Evolutionary conservation across 495 filamentous ascomycete species (phyloP).

Genomic region (Neurospora sublineolata): DNA sequence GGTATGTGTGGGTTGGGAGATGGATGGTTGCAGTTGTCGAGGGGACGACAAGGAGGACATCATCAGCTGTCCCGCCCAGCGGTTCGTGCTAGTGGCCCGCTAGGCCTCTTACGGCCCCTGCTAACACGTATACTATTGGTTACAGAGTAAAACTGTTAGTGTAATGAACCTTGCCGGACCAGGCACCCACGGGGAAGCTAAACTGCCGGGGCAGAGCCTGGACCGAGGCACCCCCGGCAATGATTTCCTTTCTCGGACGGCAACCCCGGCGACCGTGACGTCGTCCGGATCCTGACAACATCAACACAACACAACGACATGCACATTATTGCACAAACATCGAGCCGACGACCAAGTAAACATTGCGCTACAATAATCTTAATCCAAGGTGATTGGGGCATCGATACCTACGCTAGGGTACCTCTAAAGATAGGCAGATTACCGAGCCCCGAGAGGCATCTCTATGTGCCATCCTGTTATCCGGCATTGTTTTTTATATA

Average conservation of each 20-base stretch:
- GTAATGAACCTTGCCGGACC: not conserved
- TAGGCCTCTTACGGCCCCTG: not conserved
- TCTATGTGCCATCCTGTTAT: not conserved
- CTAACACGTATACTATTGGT: too few species aligned
- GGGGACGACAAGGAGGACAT: not conserved
- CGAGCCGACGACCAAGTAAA: not conserved
- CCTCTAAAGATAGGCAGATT: not conserved
- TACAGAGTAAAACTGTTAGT: too few species aligned
- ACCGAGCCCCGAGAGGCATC: not conserved
- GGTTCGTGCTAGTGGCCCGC: not conserved
- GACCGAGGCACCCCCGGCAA: not conserved
- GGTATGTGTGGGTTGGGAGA: not conserved
- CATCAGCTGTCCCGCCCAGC: not conserved
- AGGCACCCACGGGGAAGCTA: not conserved
- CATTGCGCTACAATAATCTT: not conserved
- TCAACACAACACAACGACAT: not conserved
- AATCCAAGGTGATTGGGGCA: not conserved
- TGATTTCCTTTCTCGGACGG: not conserved
- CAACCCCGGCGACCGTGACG: not conserved
- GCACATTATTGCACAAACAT: not conserved
- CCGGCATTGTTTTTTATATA: not conserved
- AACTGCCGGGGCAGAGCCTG: not conserved
- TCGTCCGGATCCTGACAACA: not conserved
- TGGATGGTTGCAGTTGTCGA: not conserved
- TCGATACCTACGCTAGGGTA: not conserved